Base-by-base conservation (phyloP, 805 yeast genomes). In the Kazachstania psychrophila region DNA sequence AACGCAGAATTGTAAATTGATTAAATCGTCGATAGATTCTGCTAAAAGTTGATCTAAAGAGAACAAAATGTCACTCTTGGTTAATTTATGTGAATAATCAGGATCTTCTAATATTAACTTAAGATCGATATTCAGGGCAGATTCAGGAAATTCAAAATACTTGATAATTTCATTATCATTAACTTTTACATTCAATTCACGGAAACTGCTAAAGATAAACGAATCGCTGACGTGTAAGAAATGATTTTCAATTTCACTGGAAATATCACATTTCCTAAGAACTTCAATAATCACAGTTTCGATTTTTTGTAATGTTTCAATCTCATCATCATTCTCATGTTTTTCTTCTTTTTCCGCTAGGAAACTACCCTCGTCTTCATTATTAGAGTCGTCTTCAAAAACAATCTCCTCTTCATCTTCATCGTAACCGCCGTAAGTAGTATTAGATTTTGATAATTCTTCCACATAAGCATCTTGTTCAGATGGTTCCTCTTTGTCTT, bases 391-490 rank as follows among this genome's bases (percentile, higher is more conserved):
- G n/a, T 34, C 33, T 17, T 38, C 37, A 17, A 28, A 35, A 10
- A 15, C 13, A n/a, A 20, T 5, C 7, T 29, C 28, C n/a, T 28
- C 49, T 5, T 28, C 31, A 5, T 28, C 30, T 13, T 26, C 28
- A 14, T 37, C 39, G 13, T 44, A 44, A 9, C 34, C 37, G 13
- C 42, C 44, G 19, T 42, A 39, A 8, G 30, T 5, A n/a, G 34
- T 34, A 19, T 36, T 34, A 17, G 46, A 34, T 11, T 14, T 11
- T 14, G 29, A 18, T 14, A 51, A 33, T 31, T 51, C 47, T 14
- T 47, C 42, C 23, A 52, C 31, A 33, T 54, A 54, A 10, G 44
- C 53, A 19, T 45, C 45, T 28, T 52, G 56, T 6, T 38, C 44
- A 6, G 24, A 17, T 5, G 4, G 13, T 10, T 23, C 18, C 14